Conservation (phyloP, 192 early-diverging fungal genomes). For the Nowakowskiella sp. region DNA sequence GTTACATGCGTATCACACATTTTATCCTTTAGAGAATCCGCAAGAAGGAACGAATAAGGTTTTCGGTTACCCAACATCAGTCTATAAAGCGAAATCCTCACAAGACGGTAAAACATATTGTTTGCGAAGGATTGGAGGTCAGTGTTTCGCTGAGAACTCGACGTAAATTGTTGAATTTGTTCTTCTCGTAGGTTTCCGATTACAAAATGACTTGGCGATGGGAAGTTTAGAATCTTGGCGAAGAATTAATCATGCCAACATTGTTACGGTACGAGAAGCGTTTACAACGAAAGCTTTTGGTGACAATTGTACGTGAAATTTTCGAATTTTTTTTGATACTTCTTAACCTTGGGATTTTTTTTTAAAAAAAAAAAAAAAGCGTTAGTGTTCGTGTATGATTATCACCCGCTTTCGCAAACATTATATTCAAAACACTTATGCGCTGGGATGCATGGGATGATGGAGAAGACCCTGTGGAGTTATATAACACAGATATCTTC, state of each 20-base stretch:
- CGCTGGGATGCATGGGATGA: slow-evolving; percentile 30
- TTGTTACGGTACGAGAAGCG: slow-evolving; percentile 84
- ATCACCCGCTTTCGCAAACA: slow-evolving; percentile 74
- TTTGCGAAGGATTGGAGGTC: slow-evolving; percentile 75
- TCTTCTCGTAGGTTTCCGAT: slow-evolving; percentile 42
- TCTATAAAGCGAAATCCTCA: slow-evolving; percentile 80
- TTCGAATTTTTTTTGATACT: background rate
- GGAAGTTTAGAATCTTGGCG: slow-evolving; percentile 78
- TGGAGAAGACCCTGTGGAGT: slow-evolving; percentile 71
- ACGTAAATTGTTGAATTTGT: slow-evolving; percentile 1
- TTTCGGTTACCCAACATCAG: slow-evolving; percentile 60
- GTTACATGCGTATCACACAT: slow-evolving; percentile 83
- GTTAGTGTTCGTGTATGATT: slow-evolving; percentile 95
- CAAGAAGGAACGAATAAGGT: slow-evolving; percentile 34
- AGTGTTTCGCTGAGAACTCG: background rate
- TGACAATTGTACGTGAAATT: slow-evolving; percentile 67
- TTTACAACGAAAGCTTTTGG: slow-evolving; percentile 95
- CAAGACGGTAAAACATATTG: slow-evolving; percentile 80
- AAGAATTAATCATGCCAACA: slow-evolving; percentile 66
- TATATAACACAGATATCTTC: slow-evolving; percentile 70
- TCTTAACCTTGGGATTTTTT: background rate
- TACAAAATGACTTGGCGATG: slow-evolving; percentile 76
- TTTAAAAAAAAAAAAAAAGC: slow-evolving; percentile 33
- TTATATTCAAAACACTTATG: slow-evolving; percentile 62
- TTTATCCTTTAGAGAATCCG: slow-evolving; percentile 48